phyloP scores from a whole-genome alignment of 176 grass and related monocot species.

The Triticum monococcum region DNA sequence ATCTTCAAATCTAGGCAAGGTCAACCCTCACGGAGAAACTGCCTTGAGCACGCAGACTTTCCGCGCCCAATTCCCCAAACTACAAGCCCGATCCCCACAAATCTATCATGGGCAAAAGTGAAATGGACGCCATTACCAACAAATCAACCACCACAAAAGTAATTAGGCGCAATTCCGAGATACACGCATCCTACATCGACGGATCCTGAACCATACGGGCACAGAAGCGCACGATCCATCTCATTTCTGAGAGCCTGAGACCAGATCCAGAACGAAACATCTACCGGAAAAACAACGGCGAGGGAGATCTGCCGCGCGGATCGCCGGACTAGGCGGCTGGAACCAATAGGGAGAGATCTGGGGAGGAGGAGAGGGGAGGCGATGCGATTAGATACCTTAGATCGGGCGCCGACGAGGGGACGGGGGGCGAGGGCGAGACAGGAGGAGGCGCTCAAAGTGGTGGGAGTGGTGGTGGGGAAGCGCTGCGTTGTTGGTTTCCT shows the following conservation, averaged over 20 bases:
- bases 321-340: background rate
- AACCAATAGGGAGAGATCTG: background rate
- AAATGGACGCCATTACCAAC: background rate
- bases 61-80: background rate
- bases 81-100: background rate
- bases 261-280: slow-evolving; percentile 10
- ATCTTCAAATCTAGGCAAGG: background rate
- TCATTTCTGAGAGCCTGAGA: background rate
- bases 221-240: background rate
- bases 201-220: background rate
- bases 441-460: slow-evolving; percentile 1
- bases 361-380: background rate
- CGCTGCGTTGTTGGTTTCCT: background rate
- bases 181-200: background rate
- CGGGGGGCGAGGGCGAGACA: background rate
- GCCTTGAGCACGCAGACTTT: background rate
- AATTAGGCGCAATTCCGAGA: background rate
- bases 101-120: background rate
- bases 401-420: slow-evolving; percentile 11
- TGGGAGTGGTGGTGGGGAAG: background rate
- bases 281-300: background rate
- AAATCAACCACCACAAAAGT: background rate
- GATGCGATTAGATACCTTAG: background rate
- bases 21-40: background rate
- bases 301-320: background rate